Evolutionary conservation across 257 asterid genomes (phyloP).

Genomic region (Nicotiana knightiana): DNA sequence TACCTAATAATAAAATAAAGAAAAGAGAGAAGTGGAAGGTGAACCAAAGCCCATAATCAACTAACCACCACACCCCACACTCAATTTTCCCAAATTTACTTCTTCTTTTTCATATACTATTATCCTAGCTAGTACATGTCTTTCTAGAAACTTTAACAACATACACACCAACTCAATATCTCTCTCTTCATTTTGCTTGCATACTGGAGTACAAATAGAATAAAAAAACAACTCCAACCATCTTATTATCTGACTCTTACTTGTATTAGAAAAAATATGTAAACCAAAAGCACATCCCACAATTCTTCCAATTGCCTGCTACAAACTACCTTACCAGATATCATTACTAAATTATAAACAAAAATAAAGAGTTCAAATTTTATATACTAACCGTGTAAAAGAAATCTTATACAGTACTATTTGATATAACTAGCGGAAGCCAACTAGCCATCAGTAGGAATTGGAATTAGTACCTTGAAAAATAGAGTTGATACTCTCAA

Average conservation of each 20-base stretch:
- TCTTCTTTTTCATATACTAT: constrained; percentile 3
- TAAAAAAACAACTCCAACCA: not conserved
- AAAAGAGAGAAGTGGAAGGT: constrained; percentile 29
- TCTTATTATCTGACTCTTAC: not conserved
- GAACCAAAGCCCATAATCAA: constrained; percentile 59
- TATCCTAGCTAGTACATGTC: constrained; percentile 34
- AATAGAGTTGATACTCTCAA: too few relatives aligned
- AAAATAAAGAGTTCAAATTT: not conserved
- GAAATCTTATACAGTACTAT: not conserved
- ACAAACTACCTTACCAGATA: not conserved
- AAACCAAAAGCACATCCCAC: not conserved
- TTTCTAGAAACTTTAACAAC: constrained; percentile 57
- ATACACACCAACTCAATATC: not conserved
- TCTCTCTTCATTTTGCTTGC: not conserved
- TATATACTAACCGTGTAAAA: not conserved
- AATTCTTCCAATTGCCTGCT: not conserved
- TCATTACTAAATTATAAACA: not conserved
- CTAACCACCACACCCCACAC: constrained; percentile 26
- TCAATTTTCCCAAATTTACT: constrained; percentile 31
- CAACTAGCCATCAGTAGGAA: not conserved
- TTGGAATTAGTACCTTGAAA: not conserved
- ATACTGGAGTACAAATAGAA: not conserved
- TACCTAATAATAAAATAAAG: not conserved
- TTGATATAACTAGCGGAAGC: not conserved
- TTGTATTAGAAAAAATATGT: not conserved